phyloP scores from a whole-genome alignment of 495 filamentous ascomycete species.

The Talaromyces liani region DNA sequence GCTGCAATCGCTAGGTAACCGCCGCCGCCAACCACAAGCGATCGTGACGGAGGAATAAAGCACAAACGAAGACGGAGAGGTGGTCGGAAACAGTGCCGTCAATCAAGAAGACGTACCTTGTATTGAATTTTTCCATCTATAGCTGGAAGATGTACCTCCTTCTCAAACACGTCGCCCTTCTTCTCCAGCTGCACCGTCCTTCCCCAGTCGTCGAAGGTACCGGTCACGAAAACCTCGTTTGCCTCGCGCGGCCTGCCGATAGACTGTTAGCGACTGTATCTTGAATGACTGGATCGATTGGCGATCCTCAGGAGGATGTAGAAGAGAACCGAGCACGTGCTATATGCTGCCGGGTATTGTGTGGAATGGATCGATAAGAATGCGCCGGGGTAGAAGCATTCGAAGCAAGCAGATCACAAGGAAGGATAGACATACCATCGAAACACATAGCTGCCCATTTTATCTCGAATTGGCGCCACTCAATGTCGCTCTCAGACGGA shows the following conservation, averaged over 20 bases:
- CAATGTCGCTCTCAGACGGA: not conserved
- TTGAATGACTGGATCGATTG: not conserved
- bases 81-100: too few species aligned
- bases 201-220: slow-evolving; percentile 91
- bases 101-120: slow-evolving; percentile 54
- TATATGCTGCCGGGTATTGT: not conserved
- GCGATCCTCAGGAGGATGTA: not conserved
- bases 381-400: not conserved
- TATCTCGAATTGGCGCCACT: not conserved
- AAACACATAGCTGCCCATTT: slow-evolving; percentile 36
- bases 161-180: slow-evolving; percentile 61
- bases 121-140: slow-evolving; percentile 61
- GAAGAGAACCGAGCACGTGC: not conserved
- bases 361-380: not conserved
- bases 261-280: slow-evolving; percentile 3
- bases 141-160: slow-evolving; percentile 63
- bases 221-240: slow-evolving; percentile 86
- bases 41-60: not conserved
- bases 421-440: slow-evolving; percentile 30
- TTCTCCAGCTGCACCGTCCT: slow-evolving; percentile 76
- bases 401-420: not conserved
- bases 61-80: not conserved
- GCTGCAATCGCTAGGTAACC: not conserved
- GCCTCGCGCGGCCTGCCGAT: slow-evolving; percentile 61
- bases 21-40: not conserved